A percentile compares a stretch with the other conserved stretches of the same genome.
phyloP scores from a whole-genome alignment of 1,284 basidiomycete genomes.

The Irpex lacteus region DNA sequence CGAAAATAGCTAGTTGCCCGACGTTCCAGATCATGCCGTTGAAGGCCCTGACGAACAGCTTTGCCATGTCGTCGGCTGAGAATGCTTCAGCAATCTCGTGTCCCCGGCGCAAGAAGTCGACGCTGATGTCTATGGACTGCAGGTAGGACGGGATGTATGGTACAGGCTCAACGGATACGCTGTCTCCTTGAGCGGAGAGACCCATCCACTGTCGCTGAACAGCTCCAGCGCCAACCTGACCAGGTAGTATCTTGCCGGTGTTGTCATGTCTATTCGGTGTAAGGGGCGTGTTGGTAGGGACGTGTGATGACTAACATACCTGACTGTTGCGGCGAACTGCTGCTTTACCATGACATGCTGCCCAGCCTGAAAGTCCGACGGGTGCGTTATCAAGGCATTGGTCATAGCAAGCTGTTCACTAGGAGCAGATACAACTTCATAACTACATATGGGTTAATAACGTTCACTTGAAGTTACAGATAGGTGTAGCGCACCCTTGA shows the following conservation, averaged over 20 bases:
- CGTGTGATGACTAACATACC: slow-evolving; percentile 42
- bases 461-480: not conserved
- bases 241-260: slow-evolving; percentile 61
- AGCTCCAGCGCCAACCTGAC: slow-evolving; percentile 66
- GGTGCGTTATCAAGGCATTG: slow-evolving; percentile 82
- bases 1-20: slow-evolving; percentile 81
- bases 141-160: slow-evolving; percentile 70
- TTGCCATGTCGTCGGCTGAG: slow-evolving; percentile 83
- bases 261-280: slow-evolving; percentile 64
- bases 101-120: slow-evolving; percentile 68
- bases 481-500: slow-evolving; percentile 38
- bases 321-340: slow-evolving; percentile 66
- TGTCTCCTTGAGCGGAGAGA: slow-evolving; percentile 75
- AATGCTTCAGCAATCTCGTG: slow-evolving; percentile 71
- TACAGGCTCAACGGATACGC: slow-evolving; percentile 68
- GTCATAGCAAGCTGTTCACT: slow-evolving; percentile 69
- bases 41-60: slow-evolving; percentile 70
- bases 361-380: slow-evolving; percentile 68
- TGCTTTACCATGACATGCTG: slow-evolving; percentile 77
- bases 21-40: slow-evolving; percentile 67
- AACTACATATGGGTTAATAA: slow-evolving; percentile 36
- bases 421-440: slow-evolving; percentile 53
- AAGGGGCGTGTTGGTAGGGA: not conserved
- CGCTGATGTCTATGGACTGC: slow-evolving; percentile 75
- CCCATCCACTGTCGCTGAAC: slow-evolving; percentile 85